Evolutionary conservation across 129 eudicot species (phyloP).

Genomic region (Saussurea involucrata): DNA sequence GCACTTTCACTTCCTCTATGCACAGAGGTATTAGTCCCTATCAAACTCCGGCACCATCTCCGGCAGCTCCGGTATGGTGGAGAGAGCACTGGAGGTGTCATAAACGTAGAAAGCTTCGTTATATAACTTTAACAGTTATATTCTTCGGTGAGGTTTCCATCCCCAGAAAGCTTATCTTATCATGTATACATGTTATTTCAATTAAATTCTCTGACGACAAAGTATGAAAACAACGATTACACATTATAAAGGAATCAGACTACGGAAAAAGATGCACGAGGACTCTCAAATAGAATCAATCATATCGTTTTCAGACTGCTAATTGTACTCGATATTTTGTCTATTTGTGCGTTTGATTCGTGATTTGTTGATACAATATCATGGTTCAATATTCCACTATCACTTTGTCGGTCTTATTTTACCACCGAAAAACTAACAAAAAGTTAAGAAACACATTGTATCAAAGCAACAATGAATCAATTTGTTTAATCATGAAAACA

Average conservation of each 20-base stretch:
- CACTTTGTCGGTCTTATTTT: neutral
- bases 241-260: neutral
- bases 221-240: neutral
- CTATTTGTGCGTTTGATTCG: neutral
- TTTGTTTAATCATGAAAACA: neutral
- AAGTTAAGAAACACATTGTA: neutral
- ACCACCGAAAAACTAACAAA: neutral
- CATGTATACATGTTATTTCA: too few species aligned
- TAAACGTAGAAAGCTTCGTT: too few species aligned
- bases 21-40: too few species aligned
- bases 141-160: too few species aligned
- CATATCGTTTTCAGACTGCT: too few species aligned
- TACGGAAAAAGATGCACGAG: neutral
- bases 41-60: too few species aligned
- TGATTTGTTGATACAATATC: neutral
- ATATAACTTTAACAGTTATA: too few species aligned
- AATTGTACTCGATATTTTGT: too few species aligned
- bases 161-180: neutral
- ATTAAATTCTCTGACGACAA: neutral
- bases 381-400: too few species aligned
- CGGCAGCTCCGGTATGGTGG: too few species aligned
- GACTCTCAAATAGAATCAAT: neutral
- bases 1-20: too few species aligned
- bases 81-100: too few species aligned
- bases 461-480: neutral